Base-by-base conservation (phyloP, 2,329 filamentous ascomycete genomes). In the Trichoderma sp. region DNA sequence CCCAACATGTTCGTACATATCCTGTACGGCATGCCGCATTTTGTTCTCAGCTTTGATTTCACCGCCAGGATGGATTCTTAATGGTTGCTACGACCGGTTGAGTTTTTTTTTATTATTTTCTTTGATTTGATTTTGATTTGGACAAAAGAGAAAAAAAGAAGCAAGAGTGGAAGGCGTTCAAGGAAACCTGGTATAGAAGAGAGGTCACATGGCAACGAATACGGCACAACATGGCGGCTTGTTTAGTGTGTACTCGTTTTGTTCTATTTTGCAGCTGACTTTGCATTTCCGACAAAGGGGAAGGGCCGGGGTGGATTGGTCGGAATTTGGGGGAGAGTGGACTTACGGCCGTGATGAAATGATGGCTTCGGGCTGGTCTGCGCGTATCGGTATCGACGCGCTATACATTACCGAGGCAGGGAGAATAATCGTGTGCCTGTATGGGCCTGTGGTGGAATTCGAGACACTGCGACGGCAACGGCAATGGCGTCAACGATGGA, bases 101-200 rank as follows among this genome's bases (percentile, higher is more conserved):
- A 69, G 66, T 63, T 39, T 63, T 72, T 71, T 28, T 61, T 14
- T 71, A 71, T 73, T 1, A 11, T 47, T 51, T 51, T 53, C 24
- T 5, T 53, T 72, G 72, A 75, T 61, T 74, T 74, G 67, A 21
- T 69, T 73, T 69, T 51, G 51, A 69, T 53, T 69, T 70, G 71
- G 66, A 72, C 34, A 70, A 57, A 70, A 63, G 26, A 36, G 39
- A 39, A 71, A 70, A 68, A 63, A 43, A 69, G 39, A 66, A 69
- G 26, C 39, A 61, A 69, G 28, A 61, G 66, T 69, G 63, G 63
- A 71, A 67, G 73, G 71, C 71, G 71, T 73, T 73, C 32, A 72
- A 60, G 71, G 66, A 68, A 71, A 74, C 47, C 32, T 73, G 62
- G 68, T 70, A 74, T 74, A 74, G 73, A 74, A 60, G 72, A 73